Evolutionary conservation across 2,329 filamentous ascomycete genomes (phyloP).

Genomic region (Sporothrix globosa): DNA sequence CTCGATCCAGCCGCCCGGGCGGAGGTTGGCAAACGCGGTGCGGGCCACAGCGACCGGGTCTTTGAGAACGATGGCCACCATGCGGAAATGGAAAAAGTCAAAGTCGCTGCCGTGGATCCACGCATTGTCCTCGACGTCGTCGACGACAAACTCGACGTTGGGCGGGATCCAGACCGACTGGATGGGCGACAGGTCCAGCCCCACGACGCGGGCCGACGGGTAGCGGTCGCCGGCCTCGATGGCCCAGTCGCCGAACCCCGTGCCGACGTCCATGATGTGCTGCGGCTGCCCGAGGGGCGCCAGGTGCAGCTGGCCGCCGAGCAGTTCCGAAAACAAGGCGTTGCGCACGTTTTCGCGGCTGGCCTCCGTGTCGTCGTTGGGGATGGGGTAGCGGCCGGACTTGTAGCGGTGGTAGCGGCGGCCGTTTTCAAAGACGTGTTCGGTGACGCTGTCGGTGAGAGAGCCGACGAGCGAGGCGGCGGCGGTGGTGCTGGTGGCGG

Average conservation of each 20-base stretch:
- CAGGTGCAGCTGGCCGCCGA: conserved; percentile 54
- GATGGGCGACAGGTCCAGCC: conserved; percentile 51
- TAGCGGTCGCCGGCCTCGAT: conserved; percentile 37
- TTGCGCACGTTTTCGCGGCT: conserved; percentile 56
- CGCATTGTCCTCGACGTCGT: conserved; percentile 53
- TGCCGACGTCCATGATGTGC: conserved; percentile 40
- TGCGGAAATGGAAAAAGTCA: conserved; percentile 64
- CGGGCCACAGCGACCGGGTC: conserved; percentile 46
- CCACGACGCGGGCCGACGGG: conserved; percentile 49
- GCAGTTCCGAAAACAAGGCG: conserved; percentile 54
- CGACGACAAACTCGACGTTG: conserved; percentile 36
- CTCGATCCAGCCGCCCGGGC: conserved; percentile 51
- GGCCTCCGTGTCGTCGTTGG: conserved; percentile 51
- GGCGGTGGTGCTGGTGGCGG: background rate
- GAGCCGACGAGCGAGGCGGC: conserved; percentile 45
- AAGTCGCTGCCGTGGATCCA: conserved; percentile 55
- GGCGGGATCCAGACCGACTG: conserved; percentile 52
- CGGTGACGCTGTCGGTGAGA: conserved; percentile 48
- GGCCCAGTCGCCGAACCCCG: conserved; percentile 40
- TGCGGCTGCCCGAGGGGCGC: conserved; percentile 46
- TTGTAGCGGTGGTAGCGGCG: conserved; percentile 42
- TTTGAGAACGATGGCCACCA: conserved; percentile 57
- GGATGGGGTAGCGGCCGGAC: conserved; percentile 39
- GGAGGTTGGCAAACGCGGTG: conserved; percentile 46
- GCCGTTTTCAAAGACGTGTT: conserved; percentile 46